phyloP scores from a whole-genome alignment of 2,329 filamentous ascomycete genomes.

The Paracamarosporium sp. region DNA sequence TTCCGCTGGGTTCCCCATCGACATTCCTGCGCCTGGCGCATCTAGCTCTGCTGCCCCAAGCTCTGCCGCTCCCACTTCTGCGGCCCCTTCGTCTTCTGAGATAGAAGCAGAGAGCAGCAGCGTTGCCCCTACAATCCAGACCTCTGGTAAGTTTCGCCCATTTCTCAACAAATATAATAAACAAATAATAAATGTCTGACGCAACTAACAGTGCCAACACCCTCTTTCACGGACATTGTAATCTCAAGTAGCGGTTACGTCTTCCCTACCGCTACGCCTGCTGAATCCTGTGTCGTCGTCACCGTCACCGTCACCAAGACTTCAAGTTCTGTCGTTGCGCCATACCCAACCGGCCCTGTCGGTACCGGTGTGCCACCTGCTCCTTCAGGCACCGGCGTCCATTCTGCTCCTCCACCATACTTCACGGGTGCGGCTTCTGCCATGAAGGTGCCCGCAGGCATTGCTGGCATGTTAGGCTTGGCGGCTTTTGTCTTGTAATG shows the following conservation, averaged over 20 bases:
- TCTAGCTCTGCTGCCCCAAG: conserved; percentile 6
- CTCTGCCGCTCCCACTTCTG: neutral
- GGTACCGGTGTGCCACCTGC: conserved; percentile 1
- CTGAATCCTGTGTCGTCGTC: conserved; percentile 12
- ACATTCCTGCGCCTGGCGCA: conserved; percentile 11
- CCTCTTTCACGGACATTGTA: conserved; percentile 8
- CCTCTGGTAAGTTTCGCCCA: neutral
- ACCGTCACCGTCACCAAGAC: conserved; percentile 16
- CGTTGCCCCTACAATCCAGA: conserved; percentile 2
- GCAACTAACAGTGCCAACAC: neutral
- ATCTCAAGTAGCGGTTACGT: conserved; percentile 5
- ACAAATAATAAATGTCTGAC: neutral
- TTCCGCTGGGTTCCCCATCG: conserved; percentile 30
- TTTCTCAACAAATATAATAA: neutral
- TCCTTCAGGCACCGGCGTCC: conserved; percentile 12
- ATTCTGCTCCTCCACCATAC: conserved; percentile 9
- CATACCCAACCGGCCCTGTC: conserved; percentile 16
- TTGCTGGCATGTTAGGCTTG: conserved; percentile 26
- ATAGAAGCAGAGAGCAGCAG: conserved; percentile 1
- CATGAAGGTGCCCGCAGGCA: conserved; percentile 17
- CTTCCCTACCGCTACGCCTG: neutral
- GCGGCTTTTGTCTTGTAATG: conserved; percentile 26
- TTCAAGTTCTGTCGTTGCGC: conserved; percentile 10
- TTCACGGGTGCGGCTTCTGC: conserved; percentile 29
- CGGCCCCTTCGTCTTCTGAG: neutral